Evolutionary conservation across 495 filamentous ascomycete genomes (phyloP).

Genomic region (Talaromyces adpressus): DNA sequence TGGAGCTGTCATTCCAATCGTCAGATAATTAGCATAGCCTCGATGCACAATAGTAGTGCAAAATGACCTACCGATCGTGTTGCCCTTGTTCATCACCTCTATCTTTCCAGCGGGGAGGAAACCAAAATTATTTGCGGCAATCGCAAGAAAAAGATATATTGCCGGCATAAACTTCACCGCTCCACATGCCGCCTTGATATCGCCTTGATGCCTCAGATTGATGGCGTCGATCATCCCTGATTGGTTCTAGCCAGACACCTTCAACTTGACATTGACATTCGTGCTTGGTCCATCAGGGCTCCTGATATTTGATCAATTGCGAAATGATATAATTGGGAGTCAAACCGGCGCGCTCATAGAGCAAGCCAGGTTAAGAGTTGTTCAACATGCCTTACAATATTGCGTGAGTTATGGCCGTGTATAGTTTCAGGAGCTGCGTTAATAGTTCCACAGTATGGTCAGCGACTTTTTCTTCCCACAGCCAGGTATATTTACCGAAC

Average conservation of each 20-base stretch:
- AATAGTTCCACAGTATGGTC: constrained; percentile 61
- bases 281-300: background rate
- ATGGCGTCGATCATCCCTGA: background rate
- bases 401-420: constrained; percentile 43
- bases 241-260: background rate
- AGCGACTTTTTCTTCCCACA: constrained; percentile 99
- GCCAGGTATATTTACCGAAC: constrained; percentile 48
- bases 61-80: background rate
- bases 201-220: background rate
- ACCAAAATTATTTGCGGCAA: constrained; percentile 3
- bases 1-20: background rate
- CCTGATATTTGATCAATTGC: background rate
- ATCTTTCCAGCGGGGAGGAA: background rate
- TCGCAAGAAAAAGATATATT: background rate
- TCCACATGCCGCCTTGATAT: background rate
- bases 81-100: background rate
- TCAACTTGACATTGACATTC: background rate
- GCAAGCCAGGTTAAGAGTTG: background rate
- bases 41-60: background rate
- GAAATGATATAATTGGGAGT: background rate
- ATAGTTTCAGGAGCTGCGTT: background rate
- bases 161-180: constrained; percentile 5
- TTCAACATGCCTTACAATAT: constrained; percentile 61
- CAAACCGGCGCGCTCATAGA: background rate
- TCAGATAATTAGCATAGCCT: background rate